Conservation (phyloP, 768 basidiomycete species). For the Russula lepida region DNA sequence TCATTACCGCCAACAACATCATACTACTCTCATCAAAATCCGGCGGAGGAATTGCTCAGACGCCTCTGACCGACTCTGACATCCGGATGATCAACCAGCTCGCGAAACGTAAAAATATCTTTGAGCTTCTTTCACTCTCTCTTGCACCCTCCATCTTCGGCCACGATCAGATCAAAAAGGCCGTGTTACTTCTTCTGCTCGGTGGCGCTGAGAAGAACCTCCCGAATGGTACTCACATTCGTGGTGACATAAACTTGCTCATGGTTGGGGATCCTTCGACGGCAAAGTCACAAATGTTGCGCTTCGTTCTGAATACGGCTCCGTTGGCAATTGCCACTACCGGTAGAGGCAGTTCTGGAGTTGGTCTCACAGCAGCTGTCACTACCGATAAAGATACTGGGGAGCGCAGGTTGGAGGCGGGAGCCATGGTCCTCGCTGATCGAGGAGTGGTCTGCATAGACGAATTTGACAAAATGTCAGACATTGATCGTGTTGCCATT, state of each 20-base stretch:
- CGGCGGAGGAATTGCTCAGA: slow-evolving; percentile 91
- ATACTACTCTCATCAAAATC: slow-evolving; percentile 91
- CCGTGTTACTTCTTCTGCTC: slow-evolving; percentile 84
- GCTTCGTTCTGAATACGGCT: slow-evolving; percentile 93
- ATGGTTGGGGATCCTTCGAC: slow-evolving; percentile 99
- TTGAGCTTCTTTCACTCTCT: slow-evolving; percentile 82
- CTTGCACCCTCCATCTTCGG: slow-evolving; percentile 97
- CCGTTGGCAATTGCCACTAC: slow-evolving; percentile 98
- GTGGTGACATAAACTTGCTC: slow-evolving; percentile 98
- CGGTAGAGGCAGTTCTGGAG: slow-evolving; percentile 95
- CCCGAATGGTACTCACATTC: slow-evolving; percentile 94
- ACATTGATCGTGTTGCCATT: slow-evolving; percentile 96
- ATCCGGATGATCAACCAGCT: slow-evolving; percentile 95
- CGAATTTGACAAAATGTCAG: slow-evolving; percentile 99
- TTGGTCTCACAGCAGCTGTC: slow-evolving; percentile 97
- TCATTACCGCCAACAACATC: slow-evolving; percentile 92
- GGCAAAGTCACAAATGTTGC: slow-evolving; percentile 91
- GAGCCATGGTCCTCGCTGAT: slow-evolving; percentile 99
- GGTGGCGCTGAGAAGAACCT: slow-evolving; percentile 98
- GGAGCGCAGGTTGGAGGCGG: slow-evolving; percentile 92
- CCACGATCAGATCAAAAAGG: slow-evolving; percentile 91
- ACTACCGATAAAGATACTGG: slow-evolving; percentile 98
- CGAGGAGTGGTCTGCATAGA: slow-evolving; percentile 99
- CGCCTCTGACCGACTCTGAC: slow-evolving; percentile 84
- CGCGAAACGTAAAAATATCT: slow-evolving; percentile 79